A percentile compares a stretch with the other conserved stretches of the same genome.
Conservation (phyloP, 1,139 yeast genomes). For the Eremothecium gossypii region DNA sequence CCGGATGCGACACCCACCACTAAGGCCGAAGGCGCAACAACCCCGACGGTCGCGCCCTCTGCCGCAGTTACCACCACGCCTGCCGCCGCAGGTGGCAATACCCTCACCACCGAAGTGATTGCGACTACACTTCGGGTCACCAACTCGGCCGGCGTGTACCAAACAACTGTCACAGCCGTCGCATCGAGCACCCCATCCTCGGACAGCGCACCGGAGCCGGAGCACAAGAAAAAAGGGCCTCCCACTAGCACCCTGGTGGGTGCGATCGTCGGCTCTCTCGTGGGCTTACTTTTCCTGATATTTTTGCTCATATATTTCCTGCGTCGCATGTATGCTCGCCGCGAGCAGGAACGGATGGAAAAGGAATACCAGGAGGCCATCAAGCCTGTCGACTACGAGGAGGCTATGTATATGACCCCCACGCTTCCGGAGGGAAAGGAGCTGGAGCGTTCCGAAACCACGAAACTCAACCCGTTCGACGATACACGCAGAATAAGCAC, state of each 20-base stretch:
- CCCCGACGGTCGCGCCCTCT: neutral
- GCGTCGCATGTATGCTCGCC: conserved; percentile 24
- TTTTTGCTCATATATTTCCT: conserved; percentile 22
- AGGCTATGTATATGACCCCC: conserved; percentile 10
- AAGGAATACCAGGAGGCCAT: conserved; percentile 32
- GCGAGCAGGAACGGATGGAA: conserved; percentile 31
- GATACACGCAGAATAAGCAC: conserved; percentile 27
- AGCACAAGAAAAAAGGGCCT: neutral
- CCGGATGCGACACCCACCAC: neutral
- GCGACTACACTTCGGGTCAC: too few species aligned
- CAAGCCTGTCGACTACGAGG: conserved; percentile 28
- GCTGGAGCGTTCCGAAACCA: neutral
- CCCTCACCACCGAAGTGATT: too few species aligned
- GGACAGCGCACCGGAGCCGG: conserved; percentile 12
- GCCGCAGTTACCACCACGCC: neutral
- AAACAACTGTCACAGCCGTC: conserved; percentile 5
- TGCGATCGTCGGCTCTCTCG: conserved; percentile 31
- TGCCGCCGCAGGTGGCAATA: neutral
- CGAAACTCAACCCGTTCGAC: conserved; percentile 24
- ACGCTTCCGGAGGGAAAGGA: conserved; percentile 3
- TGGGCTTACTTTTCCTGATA: conserved; percentile 22
- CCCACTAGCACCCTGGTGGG: conserved; percentile 30
- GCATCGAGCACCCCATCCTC: conserved; percentile 22
- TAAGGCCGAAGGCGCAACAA: neutral
- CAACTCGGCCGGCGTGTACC: neutral